Conservation (phyloP, 2,329 filamentous ascomycete species). For the Fusarium sterilihyphosum region DNA sequence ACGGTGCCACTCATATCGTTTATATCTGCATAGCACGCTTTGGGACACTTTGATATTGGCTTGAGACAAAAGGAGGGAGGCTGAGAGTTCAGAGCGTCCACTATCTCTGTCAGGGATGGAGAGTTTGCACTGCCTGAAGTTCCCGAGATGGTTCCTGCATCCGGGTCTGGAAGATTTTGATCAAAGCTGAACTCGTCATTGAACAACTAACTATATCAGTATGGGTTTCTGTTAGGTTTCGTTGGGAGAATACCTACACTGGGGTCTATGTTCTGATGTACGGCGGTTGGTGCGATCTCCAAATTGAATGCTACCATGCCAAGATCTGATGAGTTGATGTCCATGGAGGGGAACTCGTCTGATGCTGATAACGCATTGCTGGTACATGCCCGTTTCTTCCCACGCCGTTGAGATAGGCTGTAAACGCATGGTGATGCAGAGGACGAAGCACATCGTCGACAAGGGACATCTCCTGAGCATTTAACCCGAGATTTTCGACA, state of each 20-base stretch:
- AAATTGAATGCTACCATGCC: background rate
- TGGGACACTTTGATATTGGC: background rate
- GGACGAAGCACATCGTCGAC: background rate
- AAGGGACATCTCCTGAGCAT: constrained; percentile 4
- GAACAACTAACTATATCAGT: background rate
- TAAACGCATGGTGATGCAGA: background rate
- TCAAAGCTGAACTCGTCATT: background rate
- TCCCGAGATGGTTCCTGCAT: background rate
- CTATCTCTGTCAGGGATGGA: background rate
- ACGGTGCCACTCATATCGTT: background rate
- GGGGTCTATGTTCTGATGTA: background rate
- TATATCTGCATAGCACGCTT: background rate
- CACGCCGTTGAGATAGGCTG: constrained; percentile 1
- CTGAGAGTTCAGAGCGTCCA: background rate
- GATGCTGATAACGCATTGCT: background rate
- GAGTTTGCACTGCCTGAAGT: background rate
- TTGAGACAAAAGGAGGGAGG: background rate
- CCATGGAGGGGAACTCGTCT: accelerated
- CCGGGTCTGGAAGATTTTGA: background rate
- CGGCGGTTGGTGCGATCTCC: accelerated
- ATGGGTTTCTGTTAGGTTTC: background rate
- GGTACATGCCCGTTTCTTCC: background rate
- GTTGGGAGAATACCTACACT: background rate
- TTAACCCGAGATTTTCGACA: constrained; percentile 14
- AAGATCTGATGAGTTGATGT: background rate